A percentile compares a stretch with the other conserved stretches of the same genome.
These are phyloP conservation scores for Cryptococcus hybrid DNA, from an alignment of 1,284 basidiomycete genomes.

Conservation along the genomic window DNA sequence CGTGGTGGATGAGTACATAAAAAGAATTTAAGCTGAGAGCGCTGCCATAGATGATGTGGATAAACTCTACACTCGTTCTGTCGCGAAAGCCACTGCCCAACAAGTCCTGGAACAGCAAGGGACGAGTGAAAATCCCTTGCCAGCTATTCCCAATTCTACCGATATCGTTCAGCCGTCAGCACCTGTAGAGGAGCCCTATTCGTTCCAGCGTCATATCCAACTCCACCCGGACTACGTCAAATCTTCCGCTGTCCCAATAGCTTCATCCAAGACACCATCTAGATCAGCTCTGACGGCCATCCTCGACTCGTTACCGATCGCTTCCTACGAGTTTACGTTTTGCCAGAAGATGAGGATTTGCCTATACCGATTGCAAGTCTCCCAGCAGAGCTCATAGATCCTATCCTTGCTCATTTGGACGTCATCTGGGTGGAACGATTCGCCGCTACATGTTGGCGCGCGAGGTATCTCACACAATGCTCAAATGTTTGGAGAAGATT, in stretches of 20 bases:
- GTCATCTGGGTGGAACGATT: conserved; percentile 71
- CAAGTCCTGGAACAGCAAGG: not conserved
- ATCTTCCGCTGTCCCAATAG: not conserved
- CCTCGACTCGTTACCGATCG: conserved; percentile 11
- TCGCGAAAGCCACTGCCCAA: conserved; percentile 5
- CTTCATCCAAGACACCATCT: not conserved
- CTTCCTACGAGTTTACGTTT: conserved; percentile 52
- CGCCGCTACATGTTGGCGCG: conserved; percentile 66
- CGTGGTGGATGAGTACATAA: not conserved
- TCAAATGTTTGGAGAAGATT: conserved; percentile 60
- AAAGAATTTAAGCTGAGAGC: conserved; percentile 1
- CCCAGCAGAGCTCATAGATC: conserved; percentile 72
- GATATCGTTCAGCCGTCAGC: conserved; percentile 37
- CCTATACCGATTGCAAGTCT: conserved; percentile 60
- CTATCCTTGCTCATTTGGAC: conserved; percentile 60
- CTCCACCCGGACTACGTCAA: conserved; percentile 42
- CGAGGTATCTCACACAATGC: conserved; percentile 67
- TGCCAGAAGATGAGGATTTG: conserved; percentile 64
- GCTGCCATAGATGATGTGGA: conserved; percentile 35
- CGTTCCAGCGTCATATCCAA: conserved; percentile 46
- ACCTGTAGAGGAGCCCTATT: conserved; percentile 35
- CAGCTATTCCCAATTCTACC: conserved; percentile 20
- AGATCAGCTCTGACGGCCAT: conserved; percentile 6
- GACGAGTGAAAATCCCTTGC: not conserved
- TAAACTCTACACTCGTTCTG: conserved; percentile 27